These are phyloP conservation scores for Aristolochia fimbriata DNA, from an alignment of 164 flowering plant species.

Conservation along the genomic window DNA sequence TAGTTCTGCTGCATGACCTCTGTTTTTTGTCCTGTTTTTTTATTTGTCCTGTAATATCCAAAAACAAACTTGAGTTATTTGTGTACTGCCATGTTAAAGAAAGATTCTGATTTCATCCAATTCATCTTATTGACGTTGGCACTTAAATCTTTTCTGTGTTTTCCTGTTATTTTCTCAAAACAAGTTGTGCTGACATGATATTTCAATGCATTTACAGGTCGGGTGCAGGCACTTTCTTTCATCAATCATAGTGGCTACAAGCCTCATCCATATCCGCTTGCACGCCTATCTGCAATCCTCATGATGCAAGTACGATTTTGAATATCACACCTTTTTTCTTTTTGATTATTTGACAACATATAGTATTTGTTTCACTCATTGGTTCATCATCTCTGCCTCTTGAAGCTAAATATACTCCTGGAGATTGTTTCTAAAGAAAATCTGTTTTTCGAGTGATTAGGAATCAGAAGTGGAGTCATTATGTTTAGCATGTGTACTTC, in stretches of 20 bases:
- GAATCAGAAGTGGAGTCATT: no score
- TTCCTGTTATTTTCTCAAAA: background rate
- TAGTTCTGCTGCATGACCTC: no score
- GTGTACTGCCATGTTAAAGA: no score
- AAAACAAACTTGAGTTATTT: background rate
- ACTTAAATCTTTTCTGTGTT: background rate
- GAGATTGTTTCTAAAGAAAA: no score
- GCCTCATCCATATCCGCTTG: constrained; percentile 72
- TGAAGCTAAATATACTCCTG: no score
- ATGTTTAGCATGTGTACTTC: no score
- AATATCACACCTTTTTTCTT: no score
- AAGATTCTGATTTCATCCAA: background rate
- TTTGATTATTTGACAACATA: no score
- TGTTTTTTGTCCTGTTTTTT: background rate
- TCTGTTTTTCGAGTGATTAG: no score
- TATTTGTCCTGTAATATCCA: background rate
- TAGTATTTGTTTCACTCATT: no score
- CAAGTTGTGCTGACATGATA: background rate
- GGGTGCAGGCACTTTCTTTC: constrained; percentile 44
- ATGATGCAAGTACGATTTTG: constrained; percentile 81
- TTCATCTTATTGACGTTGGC: background rate
- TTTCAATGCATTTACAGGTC: constrained; percentile 30
- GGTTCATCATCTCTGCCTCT: no score
- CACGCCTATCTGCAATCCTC: constrained; percentile 44
- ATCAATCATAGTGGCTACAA: constrained; percentile 69